phyloP scores from a whole-genome alignment of 208 protist species.

The Trypanosomatidae sp. region DNA sequence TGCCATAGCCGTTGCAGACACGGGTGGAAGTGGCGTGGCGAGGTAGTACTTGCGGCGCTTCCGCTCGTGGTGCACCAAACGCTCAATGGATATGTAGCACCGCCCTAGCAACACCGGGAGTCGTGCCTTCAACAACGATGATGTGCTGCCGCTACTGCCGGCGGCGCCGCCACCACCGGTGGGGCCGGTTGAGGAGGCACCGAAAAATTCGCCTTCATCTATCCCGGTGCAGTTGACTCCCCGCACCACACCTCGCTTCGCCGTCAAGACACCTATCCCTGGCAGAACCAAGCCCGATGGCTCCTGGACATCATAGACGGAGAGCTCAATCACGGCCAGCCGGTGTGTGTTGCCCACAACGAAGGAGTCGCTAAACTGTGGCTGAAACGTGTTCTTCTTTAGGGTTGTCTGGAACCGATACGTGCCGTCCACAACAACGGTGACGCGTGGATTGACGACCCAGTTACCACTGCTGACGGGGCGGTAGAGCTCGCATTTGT shows the following conservation, averaged over 20 bases:
- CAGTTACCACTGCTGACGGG: conserved; percentile 29
- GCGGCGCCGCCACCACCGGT: background rate
- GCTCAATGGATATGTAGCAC: conserved; percentile 67
- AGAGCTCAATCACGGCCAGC: conserved; percentile 67
- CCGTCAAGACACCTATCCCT: conserved; percentile 23
- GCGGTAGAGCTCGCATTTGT: conserved; percentile 43
- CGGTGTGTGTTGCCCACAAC: conserved; percentile 78
- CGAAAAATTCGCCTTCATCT: conserved; percentile 11
- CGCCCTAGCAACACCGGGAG: conserved; percentile 46
- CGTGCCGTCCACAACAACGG: conserved; percentile 61
- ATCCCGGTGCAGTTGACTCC: background rate
- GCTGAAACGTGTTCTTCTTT: conserved; percentile 37
- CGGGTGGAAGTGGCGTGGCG: conserved; percentile 21
- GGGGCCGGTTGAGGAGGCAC: background rate
- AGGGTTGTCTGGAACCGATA: conserved; percentile 69
- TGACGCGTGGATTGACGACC: conserved; percentile 47
- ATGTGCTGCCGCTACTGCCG: background rate
- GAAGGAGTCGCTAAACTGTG: conserved; percentile 70
- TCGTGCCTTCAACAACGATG: background rate
- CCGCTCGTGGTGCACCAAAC: conserved; percentile 50
- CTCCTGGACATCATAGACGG: conserved; percentile 53
- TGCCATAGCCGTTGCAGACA: background rate
- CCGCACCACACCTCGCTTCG: conserved; percentile 23
- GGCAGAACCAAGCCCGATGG: conserved; percentile 30
- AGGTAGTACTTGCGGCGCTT: conserved; percentile 46